Base-by-base conservation (phyloP, 2,329 filamentous ascomycete species). In the Dothideomycetes sp. region DNA sequence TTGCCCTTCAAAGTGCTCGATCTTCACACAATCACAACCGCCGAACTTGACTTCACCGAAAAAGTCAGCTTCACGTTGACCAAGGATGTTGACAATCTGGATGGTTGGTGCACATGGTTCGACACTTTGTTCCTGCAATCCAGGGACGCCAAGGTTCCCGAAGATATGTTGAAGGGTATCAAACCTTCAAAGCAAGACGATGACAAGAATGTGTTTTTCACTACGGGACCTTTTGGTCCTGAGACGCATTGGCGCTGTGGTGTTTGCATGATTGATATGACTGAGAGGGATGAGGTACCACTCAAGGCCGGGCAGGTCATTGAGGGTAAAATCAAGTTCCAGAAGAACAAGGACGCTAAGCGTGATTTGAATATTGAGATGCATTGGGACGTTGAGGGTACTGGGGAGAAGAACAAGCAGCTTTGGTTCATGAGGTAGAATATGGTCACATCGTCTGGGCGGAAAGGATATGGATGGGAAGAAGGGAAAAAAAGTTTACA, bases 241-340 rank as follows among this genome's bases (percentile, higher is more conserved):
- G 74, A 80, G 47, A 96, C 89, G 6, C 89, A 96, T 62, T 96
- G 89, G 89, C 83, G 82, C 61, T 87, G 94, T 57, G 84, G 81
- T 1, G 66, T 94, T 17, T 67, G 89, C 46, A 64, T 93, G 38
- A 73, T 82, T 46, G 78, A 85, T 42, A 69, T 71, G 23, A 58
- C 56, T 24, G 69, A 73, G 28, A 65, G 74, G 41, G 56, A 65
- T 10, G 53, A 65, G 19, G 54, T 59, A 27, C 57, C 64, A 27
- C 51, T 73, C 46, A 73, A 73, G 50, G 68, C 69, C 34, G 76
- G 71, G 3, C 66, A 75, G 34, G 69, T 68, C 45, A 60, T 94
- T 17, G 68, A 66, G 33, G 87, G 86, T 3, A 43, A 37, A 5
- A 33, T 51, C 15, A 40, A 36, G 10, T 47, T 49, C 27, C 16